phyloP scores from a whole-genome alignment of 352 stramenopile genomes.

The Pythium aphanidermatum region DNA sequence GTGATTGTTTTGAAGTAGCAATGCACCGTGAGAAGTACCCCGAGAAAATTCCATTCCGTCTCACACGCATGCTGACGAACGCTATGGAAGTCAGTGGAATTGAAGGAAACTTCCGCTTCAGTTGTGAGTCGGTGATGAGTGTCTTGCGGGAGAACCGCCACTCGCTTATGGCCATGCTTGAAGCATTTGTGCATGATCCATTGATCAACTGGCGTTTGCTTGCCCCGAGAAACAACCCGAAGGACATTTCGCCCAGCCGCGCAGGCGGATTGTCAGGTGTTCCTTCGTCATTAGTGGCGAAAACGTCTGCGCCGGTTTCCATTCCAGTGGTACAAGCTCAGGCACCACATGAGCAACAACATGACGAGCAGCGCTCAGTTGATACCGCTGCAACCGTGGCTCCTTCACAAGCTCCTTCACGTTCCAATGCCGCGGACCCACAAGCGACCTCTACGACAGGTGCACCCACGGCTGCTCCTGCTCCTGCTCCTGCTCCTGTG shows the following conservation, averaged over 20 bases:
- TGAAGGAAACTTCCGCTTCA: constrained; percentile 99
- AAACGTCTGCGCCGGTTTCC: too few relatives aligned
- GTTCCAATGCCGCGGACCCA: too few relatives aligned
- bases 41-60: constrained; percentile 99
- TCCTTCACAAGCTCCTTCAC: too few relatives aligned
- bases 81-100: constrained; percentile 99
- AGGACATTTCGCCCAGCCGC: constrained; percentile 9
- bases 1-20: constrained; percentile 98
- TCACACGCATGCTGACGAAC: constrained; percentile 98
- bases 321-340: too few relatives aligned
- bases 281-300: not conserved
- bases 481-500: not conserved
- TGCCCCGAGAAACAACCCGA: constrained; percentile 28
- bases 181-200: constrained; percentile 99
- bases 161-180: constrained; percentile 98
- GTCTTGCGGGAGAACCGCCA: constrained; percentile 98
- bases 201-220: constrained; percentile 98
- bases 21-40: constrained; percentile 99
- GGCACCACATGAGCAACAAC: too few relatives aligned
- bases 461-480: too few relatives aligned
- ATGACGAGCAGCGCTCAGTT: too few relatives aligned
- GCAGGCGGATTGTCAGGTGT: constrained; percentile 4
- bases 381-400: too few relatives aligned
- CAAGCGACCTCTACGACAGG: too few relatives aligned
- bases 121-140: constrained; percentile 97